Base-by-base conservation (phyloP, 2,329 filamentous ascomycete species). In the Calonectria crousiana region DNA sequence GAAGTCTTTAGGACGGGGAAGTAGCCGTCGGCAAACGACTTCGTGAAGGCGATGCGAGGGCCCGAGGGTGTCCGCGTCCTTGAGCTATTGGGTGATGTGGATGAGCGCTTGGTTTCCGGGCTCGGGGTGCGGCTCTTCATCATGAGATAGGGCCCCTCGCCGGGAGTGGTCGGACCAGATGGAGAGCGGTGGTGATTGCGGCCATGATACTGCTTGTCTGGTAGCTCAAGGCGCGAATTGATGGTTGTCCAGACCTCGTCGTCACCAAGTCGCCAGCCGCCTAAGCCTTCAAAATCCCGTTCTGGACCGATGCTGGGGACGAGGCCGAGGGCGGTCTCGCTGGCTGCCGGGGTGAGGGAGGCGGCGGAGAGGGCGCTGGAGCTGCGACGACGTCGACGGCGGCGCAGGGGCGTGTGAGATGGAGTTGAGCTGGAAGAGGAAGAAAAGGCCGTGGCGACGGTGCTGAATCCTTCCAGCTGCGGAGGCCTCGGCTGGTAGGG, bases 221-320 rank as follows among this genome's bases (percentile, higher is more conserved):
- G 88, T 18, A 90, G 80, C 75, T 90, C 88, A 10, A 90, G 83
- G 14, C 88, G 83, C 1, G 88, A 89, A 76, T 90, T 90, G 75
- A 90, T 89, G 56, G 86, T 87, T 23, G 86, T 87, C 89, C 89
- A 90, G 38, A 85, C 78, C 49, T 88, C 84, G 34, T 90, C 87
- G 69, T 88, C 86, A 16, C 83, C 81, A 20, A 91, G 76, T 62
- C 90, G 84, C 90, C 90, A 92, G 3, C 90, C 90, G 23, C 90
- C 90, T 2, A 92, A 82, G 10, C 90, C 90, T 76, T 92, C 90
- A 76, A 89, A 92, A 78, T 92, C 90, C 36, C 90, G 84, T 68
- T 89, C 87, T 4, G 89, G 83, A 0, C 89, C 89, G 41, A 89
- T 82, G 74, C 86, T 89, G 10, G 88, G 86, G 18, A 86, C 83